Percentiles rank a stretch among this genome's conserved stretches.
Conservation (phyloP, 768 basidiomycete species). For the Lactarius tabidus region DNA sequence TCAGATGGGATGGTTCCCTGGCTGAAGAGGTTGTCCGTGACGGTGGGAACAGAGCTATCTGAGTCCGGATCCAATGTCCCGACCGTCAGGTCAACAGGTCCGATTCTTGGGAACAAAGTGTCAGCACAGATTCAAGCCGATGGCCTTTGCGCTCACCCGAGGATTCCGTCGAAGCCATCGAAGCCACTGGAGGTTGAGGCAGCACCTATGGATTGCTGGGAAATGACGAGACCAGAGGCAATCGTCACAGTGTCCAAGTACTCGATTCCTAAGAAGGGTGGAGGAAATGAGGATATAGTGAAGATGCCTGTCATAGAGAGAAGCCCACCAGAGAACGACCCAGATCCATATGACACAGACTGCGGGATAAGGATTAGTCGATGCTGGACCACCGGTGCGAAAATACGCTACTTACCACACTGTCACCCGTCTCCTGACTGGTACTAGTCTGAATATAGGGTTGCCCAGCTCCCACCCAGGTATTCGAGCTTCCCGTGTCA, state of each 20-base stretch:
- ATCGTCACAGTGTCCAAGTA: conserved; percentile 1
- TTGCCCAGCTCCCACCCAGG: conserved; percentile 5
- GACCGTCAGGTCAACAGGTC: conserved; percentile 34
- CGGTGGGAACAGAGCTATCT: conserved; percentile 27
- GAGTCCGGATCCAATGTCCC: conserved; percentile 23
- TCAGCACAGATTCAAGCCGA: not conserved
- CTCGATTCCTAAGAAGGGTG: not conserved
- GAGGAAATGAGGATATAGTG: not conserved
- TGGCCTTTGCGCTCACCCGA: conserved; percentile 27
- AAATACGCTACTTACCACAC: not conserved
- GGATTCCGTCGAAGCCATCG: conserved; percentile 37
- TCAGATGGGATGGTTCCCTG: no score
- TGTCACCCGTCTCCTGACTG: not conserved
- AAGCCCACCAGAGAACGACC: conserved; percentile 11
- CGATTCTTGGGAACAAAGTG: conserved; percentile 26
- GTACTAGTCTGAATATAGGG: not conserved
- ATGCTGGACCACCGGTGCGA: not conserved
- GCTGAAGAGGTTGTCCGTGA: conserved; percentile 34
- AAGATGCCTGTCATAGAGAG: not conserved
- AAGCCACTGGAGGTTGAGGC: conserved; percentile 31
- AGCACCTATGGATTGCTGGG: conserved; percentile 38
- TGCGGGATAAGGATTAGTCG: not conserved
- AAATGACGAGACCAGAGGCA: conserved; percentile 21
- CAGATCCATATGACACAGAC: conserved; percentile 18
- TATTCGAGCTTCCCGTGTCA: conserved; percentile 11